These are phyloP conservation scores for Flaveria brownii DNA, from an alignment of 129 eudicot genomes.

Conservation along the genomic window DNA sequence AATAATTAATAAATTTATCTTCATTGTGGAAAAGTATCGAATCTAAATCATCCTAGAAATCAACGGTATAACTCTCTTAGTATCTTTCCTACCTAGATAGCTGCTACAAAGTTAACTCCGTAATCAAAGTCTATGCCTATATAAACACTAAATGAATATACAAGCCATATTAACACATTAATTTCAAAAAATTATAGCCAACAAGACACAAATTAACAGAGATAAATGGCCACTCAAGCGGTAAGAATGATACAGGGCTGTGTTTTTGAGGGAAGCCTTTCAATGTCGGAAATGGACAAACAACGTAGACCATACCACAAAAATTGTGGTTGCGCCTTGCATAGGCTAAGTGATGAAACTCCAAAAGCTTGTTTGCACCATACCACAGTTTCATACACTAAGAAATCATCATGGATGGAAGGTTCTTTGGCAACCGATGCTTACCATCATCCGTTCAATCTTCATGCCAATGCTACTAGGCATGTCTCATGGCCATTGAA, in stretches of 20 bases:
- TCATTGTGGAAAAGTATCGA: not conserved
- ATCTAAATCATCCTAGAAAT: not conserved
- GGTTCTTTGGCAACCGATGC: constrained; percentile 19
- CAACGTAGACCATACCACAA: constrained; percentile 20
- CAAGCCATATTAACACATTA: not conserved
- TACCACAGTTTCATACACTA: constrained; percentile 32
- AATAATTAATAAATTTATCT: too few relatives aligned
- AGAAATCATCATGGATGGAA: constrained; percentile 13
- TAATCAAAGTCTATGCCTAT: not conserved
- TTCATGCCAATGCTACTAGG: constrained; percentile 14
- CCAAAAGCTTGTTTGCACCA: constrained; percentile 7
- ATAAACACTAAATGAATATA: not conserved
- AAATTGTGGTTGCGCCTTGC: constrained; percentile 22
- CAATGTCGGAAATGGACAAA: constrained; percentile 16
- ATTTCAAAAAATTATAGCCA: not conserved
- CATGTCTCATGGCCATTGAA: not conserved
- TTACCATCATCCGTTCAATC: constrained; percentile 12
- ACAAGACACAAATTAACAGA: not conserved
- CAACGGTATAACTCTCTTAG: not conserved
- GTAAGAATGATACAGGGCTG: not conserved
- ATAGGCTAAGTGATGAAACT: constrained; percentile 12
- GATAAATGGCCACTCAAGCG: not conserved
- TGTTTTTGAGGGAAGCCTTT: constrained; percentile 17
- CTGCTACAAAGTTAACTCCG: not conserved
- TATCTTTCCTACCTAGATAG: constrained; percentile 14